Conservation (phyloP, 345 rosid genomes). For the Lumnitzera littorea region DNA sequence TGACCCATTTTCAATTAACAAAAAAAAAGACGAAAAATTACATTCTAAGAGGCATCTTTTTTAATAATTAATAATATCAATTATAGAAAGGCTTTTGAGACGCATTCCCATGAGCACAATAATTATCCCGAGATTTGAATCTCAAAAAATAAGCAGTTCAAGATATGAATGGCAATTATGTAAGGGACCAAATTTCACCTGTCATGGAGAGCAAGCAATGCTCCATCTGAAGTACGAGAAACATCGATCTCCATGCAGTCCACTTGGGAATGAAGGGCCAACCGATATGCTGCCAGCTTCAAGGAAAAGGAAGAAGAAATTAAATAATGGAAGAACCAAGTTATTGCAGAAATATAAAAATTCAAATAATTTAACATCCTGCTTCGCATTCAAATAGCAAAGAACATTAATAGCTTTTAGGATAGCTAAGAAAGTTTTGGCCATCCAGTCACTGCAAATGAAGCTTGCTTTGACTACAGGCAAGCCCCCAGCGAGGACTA, state of each 20-base stretch:
- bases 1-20: too few species aligned
- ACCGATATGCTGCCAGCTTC: slow-evolving; percentile 73
- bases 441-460: background rate
- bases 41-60: too few species aligned
- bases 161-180: background rate
- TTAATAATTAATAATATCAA: too few species aligned
- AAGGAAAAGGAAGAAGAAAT: slow-evolving; percentile 11
- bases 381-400: background rate
- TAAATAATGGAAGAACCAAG: background rate
- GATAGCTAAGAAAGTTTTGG: background rate
- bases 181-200: slow-evolving; percentile 38
- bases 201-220: slow-evolving; percentile 80
- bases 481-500: background rate
- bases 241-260: slow-evolving; percentile 95
- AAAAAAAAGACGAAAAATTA: too few species aligned
- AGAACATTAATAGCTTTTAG: background rate
- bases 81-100: too few species aligned
- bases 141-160: too few species aligned
- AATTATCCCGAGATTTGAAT: too few species aligned
- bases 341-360: background rate
- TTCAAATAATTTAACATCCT: background rate
- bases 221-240: slow-evolving; percentile 89
- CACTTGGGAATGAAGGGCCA: slow-evolving; percentile 63
- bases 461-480: background rate
- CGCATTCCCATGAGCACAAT: too few species aligned